A percentile compares a stretch with the other conserved stretches of the same genome.
Conservation (phyloP, 768 basidiomycete genomes). For the Podaxis carcinomalis region DNA sequence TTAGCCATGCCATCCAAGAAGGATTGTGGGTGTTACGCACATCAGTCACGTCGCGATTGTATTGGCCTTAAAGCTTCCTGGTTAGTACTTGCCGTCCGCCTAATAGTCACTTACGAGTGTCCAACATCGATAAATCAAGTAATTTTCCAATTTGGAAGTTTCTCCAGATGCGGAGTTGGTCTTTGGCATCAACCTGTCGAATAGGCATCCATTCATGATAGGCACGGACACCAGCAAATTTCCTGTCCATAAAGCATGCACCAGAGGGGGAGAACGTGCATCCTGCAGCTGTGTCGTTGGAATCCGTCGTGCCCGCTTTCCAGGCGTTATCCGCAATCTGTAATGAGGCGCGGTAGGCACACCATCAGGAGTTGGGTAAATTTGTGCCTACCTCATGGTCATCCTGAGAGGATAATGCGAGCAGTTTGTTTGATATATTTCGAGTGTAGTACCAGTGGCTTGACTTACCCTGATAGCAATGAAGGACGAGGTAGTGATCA, state of each 20-base stretch:
- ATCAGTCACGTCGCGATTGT: slow-evolving; percentile 56
- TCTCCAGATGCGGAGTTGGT: slow-evolving; percentile 57
- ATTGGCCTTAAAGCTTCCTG: slow-evolving; percentile 31
- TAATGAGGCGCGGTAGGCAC: background rate
- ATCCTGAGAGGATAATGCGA: slow-evolving; percentile 28
- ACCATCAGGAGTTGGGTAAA: background rate
- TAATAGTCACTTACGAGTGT: slow-evolving; percentile 40
- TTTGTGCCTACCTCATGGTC: slow-evolving; percentile 40
- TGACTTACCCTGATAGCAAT: background rate
- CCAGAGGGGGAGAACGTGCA: slow-evolving; percentile 49
- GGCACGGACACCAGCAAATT: slow-evolving; percentile 52
- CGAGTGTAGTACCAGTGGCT: background rate
- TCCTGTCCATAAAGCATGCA: slow-evolving; percentile 56
- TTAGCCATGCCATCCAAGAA: background rate
- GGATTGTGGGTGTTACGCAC: slow-evolving; percentile 23
- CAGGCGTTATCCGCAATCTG: slow-evolving; percentile 53
- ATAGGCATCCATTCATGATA: slow-evolving; percentile 66
- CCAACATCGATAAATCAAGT: slow-evolving; percentile 58
- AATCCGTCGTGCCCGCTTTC: slow-evolving; percentile 52
- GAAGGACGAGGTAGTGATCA: background rate
- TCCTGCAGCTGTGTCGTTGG: slow-evolving; percentile 47
- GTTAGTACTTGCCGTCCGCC: background rate
- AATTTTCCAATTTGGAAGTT: slow-evolving; percentile 63
- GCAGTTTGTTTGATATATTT: background rate
- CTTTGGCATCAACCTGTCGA: slow-evolving; percentile 48